These are phyloP conservation scores for Apiospora rasikravindrae DNA, from an alignment of 2,329 filamentous ascomycete genomes.

Conservation along the genomic window DNA sequence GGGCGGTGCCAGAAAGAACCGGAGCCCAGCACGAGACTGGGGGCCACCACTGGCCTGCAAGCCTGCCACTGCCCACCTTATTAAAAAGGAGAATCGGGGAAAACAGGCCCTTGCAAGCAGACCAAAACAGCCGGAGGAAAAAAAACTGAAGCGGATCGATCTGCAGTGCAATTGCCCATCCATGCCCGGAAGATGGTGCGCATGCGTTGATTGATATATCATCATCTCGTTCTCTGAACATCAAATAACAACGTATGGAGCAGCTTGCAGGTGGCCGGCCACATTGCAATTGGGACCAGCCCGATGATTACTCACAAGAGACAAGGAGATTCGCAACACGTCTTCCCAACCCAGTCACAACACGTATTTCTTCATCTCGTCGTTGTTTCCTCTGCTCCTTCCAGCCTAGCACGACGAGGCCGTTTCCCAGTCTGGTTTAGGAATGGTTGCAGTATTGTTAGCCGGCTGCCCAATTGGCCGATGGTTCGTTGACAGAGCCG, in stretches of 20 bases:
- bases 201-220: not conserved
- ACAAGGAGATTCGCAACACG: no score
- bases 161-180: slow-evolving; percentile 17
- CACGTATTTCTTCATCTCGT: not conserved
- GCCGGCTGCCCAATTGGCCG: not conserved
- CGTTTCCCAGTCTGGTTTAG: slow-evolving; percentile 15
- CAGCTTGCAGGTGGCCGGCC: not conserved
- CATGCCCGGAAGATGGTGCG: not conserved
- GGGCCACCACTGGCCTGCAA: not conserved
- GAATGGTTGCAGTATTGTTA: not conserved
- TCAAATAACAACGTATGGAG: not conserved
- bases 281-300: not conserved
- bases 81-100: slow-evolving; percentile 16
- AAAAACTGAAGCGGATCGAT: slow-evolving; percentile 16
- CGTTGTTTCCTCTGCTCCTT: not conserved
- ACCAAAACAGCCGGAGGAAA: not conserved
- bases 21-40: not conserved
- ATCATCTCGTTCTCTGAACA: not conserved
- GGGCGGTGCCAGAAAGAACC: not conserved
- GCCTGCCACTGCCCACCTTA: slow-evolving; percentile 7
- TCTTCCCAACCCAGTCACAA: not conserved
- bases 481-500: slow-evolving; percentile 4
- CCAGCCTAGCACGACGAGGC: slow-evolving; percentile 1
- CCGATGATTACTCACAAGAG: no score
- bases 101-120: not conserved